phyloP scores from a whole-genome alignment of 2,329 filamentous ascomycete genomes.

The Pseudogymnoascus sp. region DNA sequence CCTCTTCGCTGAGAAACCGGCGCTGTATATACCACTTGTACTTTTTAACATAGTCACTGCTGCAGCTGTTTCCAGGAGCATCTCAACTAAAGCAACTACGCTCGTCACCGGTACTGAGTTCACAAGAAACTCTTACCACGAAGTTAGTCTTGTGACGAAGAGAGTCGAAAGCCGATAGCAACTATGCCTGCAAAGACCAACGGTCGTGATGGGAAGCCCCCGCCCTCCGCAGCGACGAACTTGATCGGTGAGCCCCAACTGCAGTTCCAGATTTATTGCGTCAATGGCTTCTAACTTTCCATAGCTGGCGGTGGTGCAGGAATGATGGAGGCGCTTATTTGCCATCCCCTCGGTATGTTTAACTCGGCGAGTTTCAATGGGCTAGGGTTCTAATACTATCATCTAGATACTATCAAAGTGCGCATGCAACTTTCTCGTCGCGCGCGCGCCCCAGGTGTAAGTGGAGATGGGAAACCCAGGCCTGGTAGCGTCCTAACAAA shows the following conservation, averaged over 20 bases:
- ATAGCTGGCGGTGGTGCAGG: constrained; percentile 90
- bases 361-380: not conserved
- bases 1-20: constrained; percentile 3
- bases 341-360: constrained; percentile 77
- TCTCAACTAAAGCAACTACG: not conserved
- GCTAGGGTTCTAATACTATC: constrained; percentile 16
- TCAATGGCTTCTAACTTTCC: constrained; percentile 9
- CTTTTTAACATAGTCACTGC: not conserved
- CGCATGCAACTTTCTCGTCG: constrained; percentile 96
- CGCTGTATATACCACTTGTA: constrained; percentile 7
- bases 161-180: not conserved
- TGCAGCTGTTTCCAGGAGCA: not conserved
- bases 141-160: constrained; percentile 1
- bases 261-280: constrained; percentile 9
- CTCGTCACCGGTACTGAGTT: not conserved
- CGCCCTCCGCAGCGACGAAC: constrained; percentile 80
- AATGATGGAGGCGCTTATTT: constrained; percentile 98
- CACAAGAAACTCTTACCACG: not conserved
- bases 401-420: constrained; percentile 88
- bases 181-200: constrained; percentile 55
- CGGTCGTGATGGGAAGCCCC: constrained; percentile 58
- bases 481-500: not conserved
- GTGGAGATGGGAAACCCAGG: constrained; percentile 23
- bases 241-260: constrained; percentile 62
- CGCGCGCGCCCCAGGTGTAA: constrained; percentile 69